Evolutionary conservation across 2,329 filamentous ascomycete genomes (phyloP).

Genomic region (Colletotrichum trifolii): DNA sequence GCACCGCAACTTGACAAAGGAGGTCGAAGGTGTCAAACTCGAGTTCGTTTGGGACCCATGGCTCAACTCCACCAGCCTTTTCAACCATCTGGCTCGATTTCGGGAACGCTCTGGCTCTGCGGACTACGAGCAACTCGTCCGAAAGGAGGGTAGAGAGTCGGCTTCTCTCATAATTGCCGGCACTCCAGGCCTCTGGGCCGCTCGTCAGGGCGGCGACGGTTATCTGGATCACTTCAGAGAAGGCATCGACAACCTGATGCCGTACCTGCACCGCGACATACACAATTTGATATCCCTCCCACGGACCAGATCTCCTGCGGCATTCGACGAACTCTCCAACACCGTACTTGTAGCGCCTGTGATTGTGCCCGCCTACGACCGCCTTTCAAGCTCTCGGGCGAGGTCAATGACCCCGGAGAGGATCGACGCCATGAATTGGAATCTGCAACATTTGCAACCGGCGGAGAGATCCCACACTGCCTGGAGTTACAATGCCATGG

Average conservation of each 20-base stretch:
- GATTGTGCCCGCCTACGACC: conserved; percentile 54
- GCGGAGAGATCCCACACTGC: conserved; percentile 56
- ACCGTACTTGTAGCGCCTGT: conserved; percentile 54
- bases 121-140: conserved; percentile 27
- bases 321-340: conserved; percentile 34
- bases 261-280: conserved; percentile 45
- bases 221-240: conserved; percentile 58
- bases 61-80: conserved; percentile 56
- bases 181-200: conserved; percentile 65
- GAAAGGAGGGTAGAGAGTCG: conserved; percentile 36
- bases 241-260: conserved; percentile 57
- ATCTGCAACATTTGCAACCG: conserved; percentile 55
- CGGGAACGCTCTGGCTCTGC: conserved; percentile 30
- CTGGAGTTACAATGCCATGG: conserved; percentile 64
- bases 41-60: conserved; percentile 70
- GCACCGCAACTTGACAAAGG: conserved; percentile 28
- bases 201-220: conserved; percentile 58
- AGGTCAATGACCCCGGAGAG: conserved; percentile 59
- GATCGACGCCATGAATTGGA: conserved; percentile 63
- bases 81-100: conserved; percentile 32
- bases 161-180: conserved; percentile 63
- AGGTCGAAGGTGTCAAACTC: conserved; percentile 32
- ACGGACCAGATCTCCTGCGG: conserved; percentile 18
- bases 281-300: conserved; percentile 38
- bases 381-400: conserved; percentile 52